phyloP scores from a whole-genome alignment of 768 basidiomycete species.

The Fistulinella prunicolor region DNA sequence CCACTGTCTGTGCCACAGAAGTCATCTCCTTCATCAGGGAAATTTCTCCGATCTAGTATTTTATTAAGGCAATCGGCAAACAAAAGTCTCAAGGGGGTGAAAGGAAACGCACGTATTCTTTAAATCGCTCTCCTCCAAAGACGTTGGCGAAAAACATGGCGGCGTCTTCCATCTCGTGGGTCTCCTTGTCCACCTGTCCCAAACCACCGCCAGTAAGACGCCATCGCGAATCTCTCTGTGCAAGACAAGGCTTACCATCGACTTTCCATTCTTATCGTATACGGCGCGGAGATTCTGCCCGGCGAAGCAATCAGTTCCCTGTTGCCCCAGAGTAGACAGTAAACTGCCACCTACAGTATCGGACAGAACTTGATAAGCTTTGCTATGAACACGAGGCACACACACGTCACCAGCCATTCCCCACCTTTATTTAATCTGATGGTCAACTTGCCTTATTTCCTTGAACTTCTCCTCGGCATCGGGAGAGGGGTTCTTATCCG shows the following conservation, averaged over 20 bases:
- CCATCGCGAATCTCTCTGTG: conserved; percentile 2
- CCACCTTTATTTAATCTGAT: conserved; percentile 11
- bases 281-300: conserved; percentile 77
- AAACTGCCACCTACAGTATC: conserved; percentile 57
- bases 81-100: background rate
- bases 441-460: conserved; percentile 71
- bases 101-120: conserved; percentile 69
- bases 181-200: conserved; percentile 68
- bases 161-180: conserved; percentile 86
- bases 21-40: conserved; percentile 94
- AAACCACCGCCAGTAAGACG: background rate
- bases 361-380: conserved; percentile 92
- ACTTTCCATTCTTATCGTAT: conserved; percentile 95
- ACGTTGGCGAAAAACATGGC: conserved; percentile 93
- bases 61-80: background rate
- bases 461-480: conserved; percentile 97
- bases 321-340: conserved; percentile 6
- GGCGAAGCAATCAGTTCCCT: conserved; percentile 7
- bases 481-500: conserved; percentile 91
- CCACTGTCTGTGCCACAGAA: conserved; percentile 77
- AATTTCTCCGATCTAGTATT: conserved; percentile 90
- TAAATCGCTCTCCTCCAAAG: conserved; percentile 92
- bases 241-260: conserved; percentile 54
- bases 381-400: conserved; percentile 44
- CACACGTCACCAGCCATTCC: conserved; percentile 15